Evolutionary conservation across 345 rosid genomes (phyloP).

Genomic region (Psidium friedrichsthalianum): DNA sequence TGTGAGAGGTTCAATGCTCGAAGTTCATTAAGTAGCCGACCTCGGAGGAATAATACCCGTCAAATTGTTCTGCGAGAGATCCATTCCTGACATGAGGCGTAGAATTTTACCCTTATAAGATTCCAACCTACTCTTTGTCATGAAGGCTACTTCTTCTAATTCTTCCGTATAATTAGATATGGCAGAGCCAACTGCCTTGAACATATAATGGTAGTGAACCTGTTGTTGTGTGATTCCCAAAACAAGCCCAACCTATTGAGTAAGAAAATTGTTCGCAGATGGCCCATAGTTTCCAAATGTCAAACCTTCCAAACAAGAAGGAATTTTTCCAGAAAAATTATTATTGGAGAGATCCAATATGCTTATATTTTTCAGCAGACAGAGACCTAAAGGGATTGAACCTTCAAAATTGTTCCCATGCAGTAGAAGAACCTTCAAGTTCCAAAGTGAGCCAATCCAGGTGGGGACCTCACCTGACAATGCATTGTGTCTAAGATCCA

Average conservation of each 20-base stretch:
- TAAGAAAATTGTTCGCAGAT: rapidly evolving
- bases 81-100: constrained; percentile 9
- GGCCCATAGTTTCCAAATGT: background rate
- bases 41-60: constrained; percentile 13
- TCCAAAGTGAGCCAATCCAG: background rate
- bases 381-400: background rate
- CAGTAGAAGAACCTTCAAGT: constrained; percentile 9
- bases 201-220: too few species aligned
- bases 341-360: constrained; percentile 6
- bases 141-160: background rate
- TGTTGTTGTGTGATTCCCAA: too few species aligned
- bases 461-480: background rate
- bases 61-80: constrained; percentile 23
- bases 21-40: constrained; percentile 6
- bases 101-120: background rate
- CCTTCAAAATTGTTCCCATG: constrained; percentile 7
- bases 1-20: constrained; percentile 15
- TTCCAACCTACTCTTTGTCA: constrained; percentile 2
- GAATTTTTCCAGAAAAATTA: background rate
- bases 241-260: rapidly evolving
- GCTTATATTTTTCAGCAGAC: background rate
- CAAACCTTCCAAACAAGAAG: background rate
- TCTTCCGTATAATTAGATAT: too few species aligned
- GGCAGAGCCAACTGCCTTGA: too few species aligned
- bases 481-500: background rate